A percentile compares a stretch with the other conserved stretches of the same genome.
Conservation (phyloP, 371 early-diverging fungal species). For the Blakeslea trispora region DNA sequence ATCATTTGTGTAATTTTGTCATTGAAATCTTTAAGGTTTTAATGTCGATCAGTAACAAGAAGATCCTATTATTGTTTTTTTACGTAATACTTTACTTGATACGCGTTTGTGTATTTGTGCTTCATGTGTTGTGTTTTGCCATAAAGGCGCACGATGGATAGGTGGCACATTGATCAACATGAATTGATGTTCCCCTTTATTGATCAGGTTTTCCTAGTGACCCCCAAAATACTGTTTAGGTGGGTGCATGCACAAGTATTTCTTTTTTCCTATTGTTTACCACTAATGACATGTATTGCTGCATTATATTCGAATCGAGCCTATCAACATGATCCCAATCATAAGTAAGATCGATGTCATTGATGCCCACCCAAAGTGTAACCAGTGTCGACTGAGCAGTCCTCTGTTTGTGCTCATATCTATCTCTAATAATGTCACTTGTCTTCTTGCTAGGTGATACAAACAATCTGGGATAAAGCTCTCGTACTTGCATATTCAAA, state of each 20-base stretch:
- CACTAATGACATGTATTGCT: slow-evolving; percentile 21
- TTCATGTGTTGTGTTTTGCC: slow-evolving; percentile 16
- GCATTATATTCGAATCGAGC: slow-evolving; percentile 27
- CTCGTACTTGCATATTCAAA: slow-evolving; percentile 34
- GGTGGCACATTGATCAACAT: slow-evolving; percentile 43
- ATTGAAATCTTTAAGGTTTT: slow-evolving; percentile 31
- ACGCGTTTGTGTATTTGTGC: slow-evolving; percentile 20
- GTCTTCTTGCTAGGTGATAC: slow-evolving; percentile 13
- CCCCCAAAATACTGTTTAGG: neutral
- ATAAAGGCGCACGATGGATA: slow-evolving; percentile 36
- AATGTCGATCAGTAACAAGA: neutral
- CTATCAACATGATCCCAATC: slow-evolving; percentile 18
- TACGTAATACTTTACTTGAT: slow-evolving; percentile 17
- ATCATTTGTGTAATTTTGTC: slow-evolving; percentile 20
- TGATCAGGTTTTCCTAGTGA: slow-evolving; percentile 22
- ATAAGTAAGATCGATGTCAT: slow-evolving; percentile 40
- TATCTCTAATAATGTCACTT: slow-evolving; percentile 4
- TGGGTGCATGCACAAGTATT: neutral
- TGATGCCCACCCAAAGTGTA: slow-evolving; percentile 45
- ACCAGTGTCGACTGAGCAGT: slow-evolving; percentile 25
- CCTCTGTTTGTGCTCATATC: slow-evolving; percentile 7
- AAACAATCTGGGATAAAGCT: slow-evolving; percentile 27
- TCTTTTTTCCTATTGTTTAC: slow-evolving; percentile 18
- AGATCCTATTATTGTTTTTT: neutral
- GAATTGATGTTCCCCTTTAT: slow-evolving; percentile 28